phyloP scores from a whole-genome alignment of 306 rosid genomes.

The Cucurbita moschata region DNA sequence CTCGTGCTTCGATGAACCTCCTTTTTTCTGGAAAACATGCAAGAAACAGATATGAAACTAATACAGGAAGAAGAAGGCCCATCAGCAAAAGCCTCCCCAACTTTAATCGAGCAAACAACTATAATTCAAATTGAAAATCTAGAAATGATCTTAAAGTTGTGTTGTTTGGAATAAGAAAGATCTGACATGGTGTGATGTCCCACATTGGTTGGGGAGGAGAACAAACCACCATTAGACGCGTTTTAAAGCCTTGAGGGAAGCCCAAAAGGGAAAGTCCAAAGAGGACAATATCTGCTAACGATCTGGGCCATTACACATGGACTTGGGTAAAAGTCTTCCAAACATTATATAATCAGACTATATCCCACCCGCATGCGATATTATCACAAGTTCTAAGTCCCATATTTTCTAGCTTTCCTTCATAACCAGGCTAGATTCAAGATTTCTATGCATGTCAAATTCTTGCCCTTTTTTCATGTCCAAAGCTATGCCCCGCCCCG shows the following conservation, averaged over 20 bases:
- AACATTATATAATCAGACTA: neutral
- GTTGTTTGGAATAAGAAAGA: neutral
- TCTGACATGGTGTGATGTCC: neutral
- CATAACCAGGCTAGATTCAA: neutral
- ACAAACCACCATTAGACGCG: too few relatives aligned
- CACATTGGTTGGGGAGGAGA: too few relatives aligned
- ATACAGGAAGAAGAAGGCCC: neutral
- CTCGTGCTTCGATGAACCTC: conserved; percentile 46
- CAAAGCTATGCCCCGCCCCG: too few relatives aligned
- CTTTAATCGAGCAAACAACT: neutral
- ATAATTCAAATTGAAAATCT: neutral
- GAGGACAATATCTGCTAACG: too few relatives aligned
- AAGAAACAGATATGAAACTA: neutral
- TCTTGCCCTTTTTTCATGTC: neutral
- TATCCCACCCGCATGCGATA: neutral
- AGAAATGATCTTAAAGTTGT: neutral
- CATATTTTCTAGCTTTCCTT: neutral
- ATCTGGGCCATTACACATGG: too few relatives aligned
- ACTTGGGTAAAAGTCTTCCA: neutral
- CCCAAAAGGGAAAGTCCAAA: too few relatives aligned
- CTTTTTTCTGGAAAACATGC: conserved; percentile 27
- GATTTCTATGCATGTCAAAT: neutral
- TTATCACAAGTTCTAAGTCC: neutral
- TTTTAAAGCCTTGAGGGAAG: too few relatives aligned
- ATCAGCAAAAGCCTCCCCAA: neutral